These are phyloP conservation scores for Royoungia palumana DNA, from an alignment of 768 basidiomycete species.

Conservation along the genomic window DNA sequence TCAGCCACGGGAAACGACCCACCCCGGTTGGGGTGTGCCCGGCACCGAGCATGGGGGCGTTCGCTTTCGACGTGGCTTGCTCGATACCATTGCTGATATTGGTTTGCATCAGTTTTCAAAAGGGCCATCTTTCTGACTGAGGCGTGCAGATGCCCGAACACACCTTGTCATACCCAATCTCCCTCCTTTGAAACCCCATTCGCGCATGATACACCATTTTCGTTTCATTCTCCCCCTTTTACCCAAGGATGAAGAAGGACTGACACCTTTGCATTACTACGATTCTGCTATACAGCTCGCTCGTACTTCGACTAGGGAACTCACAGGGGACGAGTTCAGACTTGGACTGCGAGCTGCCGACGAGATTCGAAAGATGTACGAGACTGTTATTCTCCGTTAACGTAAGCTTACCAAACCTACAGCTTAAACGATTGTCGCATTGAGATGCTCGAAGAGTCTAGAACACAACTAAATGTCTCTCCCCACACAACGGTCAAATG, in stretches of 20 bases:
- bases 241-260: slow-evolving; percentile 56
- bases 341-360: slow-evolving; percentile 58
- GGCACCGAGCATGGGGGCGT: slow-evolving; percentile 60
- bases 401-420: neutral
- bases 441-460: slow-evolving; percentile 61
- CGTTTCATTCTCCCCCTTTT: slow-evolving; percentile 68
- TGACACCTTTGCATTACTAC: slow-evolving; percentile 70
- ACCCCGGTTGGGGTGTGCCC: slow-evolving; percentile 74
- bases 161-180: slow-evolving; percentile 71
- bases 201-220: slow-evolving; percentile 77
- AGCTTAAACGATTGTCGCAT: slow-evolving; percentile 63
- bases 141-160: slow-evolving; percentile 59
- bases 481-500: slow-evolving; percentile 12
- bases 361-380: slow-evolving; percentile 59
- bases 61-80: slow-evolving; percentile 63
- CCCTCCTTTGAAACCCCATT: slow-evolving; percentile 65
- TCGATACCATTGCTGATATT: slow-evolving; percentile 67
- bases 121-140: slow-evolving; percentile 5
- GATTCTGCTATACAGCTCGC: slow-evolving; percentile 75
- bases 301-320: slow-evolving; percentile 55
- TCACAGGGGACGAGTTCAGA: slow-evolving; percentile 65
- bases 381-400: neutral
- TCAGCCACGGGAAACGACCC: slow-evolving; percentile 60
- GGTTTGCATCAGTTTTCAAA: slow-evolving; percentile 42
- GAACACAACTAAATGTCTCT: slow-evolving; percentile 38